These are phyloP conservation scores for Penicillium polonicum DNA, from an alignment of 2,329 filamentous ascomycete genomes.

Conservation along the genomic window DNA sequence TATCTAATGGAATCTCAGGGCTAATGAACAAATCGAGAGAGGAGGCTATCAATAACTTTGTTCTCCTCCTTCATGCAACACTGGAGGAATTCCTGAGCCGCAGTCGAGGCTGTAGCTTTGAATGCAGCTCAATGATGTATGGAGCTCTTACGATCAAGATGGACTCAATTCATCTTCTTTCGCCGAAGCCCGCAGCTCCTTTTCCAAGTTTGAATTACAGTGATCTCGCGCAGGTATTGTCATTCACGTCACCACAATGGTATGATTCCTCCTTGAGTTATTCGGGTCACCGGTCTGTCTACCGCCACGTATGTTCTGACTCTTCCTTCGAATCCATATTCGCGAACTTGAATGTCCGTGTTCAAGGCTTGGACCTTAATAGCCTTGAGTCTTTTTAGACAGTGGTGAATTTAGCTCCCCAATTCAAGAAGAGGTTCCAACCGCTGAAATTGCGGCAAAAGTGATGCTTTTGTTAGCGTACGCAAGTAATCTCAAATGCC, in stretches of 20 bases:
- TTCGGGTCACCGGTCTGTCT: too few species aligned
- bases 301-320: fast-evolving
- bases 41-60: constrained; percentile 8
- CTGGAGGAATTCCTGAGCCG: constrained; percentile 10
- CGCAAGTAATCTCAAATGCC: neutral
- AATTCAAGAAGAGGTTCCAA: neutral
- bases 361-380: neutral
- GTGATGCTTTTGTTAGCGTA: neutral
- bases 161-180: neutral
- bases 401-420: neutral
- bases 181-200: neutral
- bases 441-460: neutral
- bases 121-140: constrained; percentile 28
- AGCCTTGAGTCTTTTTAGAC: neutral
- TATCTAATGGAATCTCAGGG: constrained; percentile 13
- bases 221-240: neutral
- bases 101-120: constrained; percentile 20
- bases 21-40: constrained; percentile 17
- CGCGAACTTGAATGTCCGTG: neutral
- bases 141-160: constrained; percentile 2
- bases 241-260: neutral
- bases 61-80: constrained; percentile 13
- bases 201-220: neutral
- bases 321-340: neutral
- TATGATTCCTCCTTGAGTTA: fast-evolving